Base-by-base conservation (phyloP, 2,329 filamentous ascomycete species). In the Sphaceloma murrayae region DNA sequence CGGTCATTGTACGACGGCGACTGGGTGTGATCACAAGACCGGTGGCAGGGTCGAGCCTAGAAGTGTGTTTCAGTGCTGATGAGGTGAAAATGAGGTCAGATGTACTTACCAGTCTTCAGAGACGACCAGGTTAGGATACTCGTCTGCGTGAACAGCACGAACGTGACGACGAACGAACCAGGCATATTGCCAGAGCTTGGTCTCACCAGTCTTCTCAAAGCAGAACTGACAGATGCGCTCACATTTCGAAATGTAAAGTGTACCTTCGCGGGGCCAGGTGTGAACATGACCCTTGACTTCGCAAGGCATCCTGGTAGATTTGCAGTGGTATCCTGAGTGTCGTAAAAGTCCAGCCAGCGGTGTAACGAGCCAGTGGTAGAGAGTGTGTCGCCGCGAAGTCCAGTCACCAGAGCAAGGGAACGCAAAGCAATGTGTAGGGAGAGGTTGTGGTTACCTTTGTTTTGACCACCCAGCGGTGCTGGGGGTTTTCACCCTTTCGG, bases 131-230 rank as follows among this genome's bases (percentile, higher is more conserved):
- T 50, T 33, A 2, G 44, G 34, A 45, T 51, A 51, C 26, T 51
- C 45, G 13, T 21, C 51, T 34, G 48, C 44, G 43, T 57, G 54
- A n/a, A 53, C 46, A 4, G 51, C 48, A 19, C 51, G 49, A 6
- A 57, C 53, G 36, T 58, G 56, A 17, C 54, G 49, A n/a, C 56
- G 53, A 21, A 57, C 34, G 39, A 54, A 56, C 55, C 56, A 57
- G 4, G 54, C 52, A 26, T 50, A 55, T 32, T 55, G 54, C 51
- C 53, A 56, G 3, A 16, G 7, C 11, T 47, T 30, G 30, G 52
- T 51, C 11, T 50, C 34, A 0, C 26, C 46, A 10, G 26, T 46
- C 2, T 45, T 47, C 10, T 51, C 51, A 3, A 39, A 34, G 46
- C 56, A 58, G 42, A 53, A 58, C 39, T 47, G 47, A 47, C 56